These are phyloP conservation scores for Lophiostoma macrostomum DNA, from an alignment of 495 filamentous ascomycete genomes.

Conservation along the genomic window DNA sequence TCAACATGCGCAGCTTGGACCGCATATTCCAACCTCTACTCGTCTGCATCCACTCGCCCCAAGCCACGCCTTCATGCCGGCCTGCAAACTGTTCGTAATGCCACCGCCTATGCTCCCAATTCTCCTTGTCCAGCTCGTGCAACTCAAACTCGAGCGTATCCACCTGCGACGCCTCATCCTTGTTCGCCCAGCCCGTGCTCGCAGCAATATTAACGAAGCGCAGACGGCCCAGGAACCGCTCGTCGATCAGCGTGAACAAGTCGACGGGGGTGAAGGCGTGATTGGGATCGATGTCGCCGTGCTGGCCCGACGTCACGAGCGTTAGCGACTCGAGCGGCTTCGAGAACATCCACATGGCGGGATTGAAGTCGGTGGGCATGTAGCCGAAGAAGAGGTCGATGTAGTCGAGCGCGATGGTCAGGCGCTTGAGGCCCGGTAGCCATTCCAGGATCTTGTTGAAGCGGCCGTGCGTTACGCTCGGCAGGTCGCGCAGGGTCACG, in stretches of 20 bases:
- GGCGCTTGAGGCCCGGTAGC: slow-evolving; percentile 27
- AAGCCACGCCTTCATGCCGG: not conserved
- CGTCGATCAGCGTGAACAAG: slow-evolving; percentile 20
- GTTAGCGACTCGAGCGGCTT: slow-evolving; percentile 24
- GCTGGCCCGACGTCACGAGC: slow-evolving; percentile 7
- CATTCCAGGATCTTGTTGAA: slow-evolving; percentile 33
- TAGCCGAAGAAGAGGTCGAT: slow-evolving; percentile 27
- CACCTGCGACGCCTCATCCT: slow-evolving; percentile 14
- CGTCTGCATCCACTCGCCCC: slow-evolving; percentile 14
- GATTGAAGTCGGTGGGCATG: not conserved
- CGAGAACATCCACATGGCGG: slow-evolving; percentile 1
- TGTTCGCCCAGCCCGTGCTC: slow-evolving; percentile 29
- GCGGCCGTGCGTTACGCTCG: slow-evolving; percentile 19
- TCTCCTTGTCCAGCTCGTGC: slow-evolving; percentile 30
- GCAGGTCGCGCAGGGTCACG: slow-evolving; percentile 31
- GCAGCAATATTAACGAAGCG: slow-evolving; percentile 26
- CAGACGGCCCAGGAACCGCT: slow-evolving; percentile 30
- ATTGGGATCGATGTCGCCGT: slow-evolving; percentile 2
- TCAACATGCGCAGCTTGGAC: slow-evolving; percentile 16
- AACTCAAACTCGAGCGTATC: slow-evolving; percentile 28
- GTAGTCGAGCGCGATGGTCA: slow-evolving; percentile 38
- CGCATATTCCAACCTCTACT: slow-evolving; percentile 12
- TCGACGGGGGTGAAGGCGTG: slow-evolving; percentile 17
- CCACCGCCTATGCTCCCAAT: slow-evolving; percentile 27
- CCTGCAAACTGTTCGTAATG: slow-evolving; percentile 27